Evolutionary conservation across 2,329 filamentous ascomycete genomes (phyloP), one percentile per base, ranked within the genome.

Genomic region (Ophiostoma triangulosporum): DNA sequence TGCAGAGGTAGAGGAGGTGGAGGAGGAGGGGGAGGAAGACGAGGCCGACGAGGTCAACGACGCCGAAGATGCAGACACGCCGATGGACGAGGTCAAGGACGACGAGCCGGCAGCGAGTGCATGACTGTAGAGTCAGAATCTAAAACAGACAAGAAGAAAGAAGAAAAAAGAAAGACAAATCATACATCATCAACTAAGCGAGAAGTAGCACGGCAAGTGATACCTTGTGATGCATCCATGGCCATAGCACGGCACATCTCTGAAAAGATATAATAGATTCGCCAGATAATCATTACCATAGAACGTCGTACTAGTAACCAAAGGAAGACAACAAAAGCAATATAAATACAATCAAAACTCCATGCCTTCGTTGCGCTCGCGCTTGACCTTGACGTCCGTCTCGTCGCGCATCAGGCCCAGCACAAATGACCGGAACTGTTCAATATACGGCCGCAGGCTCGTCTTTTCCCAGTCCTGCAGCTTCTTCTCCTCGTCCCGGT

Each of bases 381-480:
- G 64, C 70, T 81, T 81, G 5, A 78, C 68, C 59, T 66, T 71
- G 4, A 68, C 64, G 54, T 73, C 81, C 57, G 73, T 73, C 65
- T 84, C 82, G 56, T 95, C 91, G 66, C 84, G 90, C 66, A 96
- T 75, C 53, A 98, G 67, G 0, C 72, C 76, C 9, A 80, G 76
- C 7, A 97, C 88, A 68, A 96, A 95, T 0, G 75, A 77, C 60
- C 86, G 78, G 68, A 98, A 97, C 60, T 84, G 83, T 55, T 97
- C 90, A 33, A 97, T 81, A 65, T 95, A 97, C 8, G 89, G 88
- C 71, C 86, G 95, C 64, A 98, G 68, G 59, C 88, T 88, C 24
- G 93, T 98, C 79, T 97, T 98, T 70, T 98, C 91, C 83, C 91
- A 97, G 64, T 98, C 93, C 60, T 84, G 78, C 48, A 86, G 62